A percentile compares a stretch with the other conserved stretches of the same genome.
Evolutionary conservation across 2,329 filamentous ascomycete species (phyloP).

Genomic region (Cercospora citrullina): DNA sequence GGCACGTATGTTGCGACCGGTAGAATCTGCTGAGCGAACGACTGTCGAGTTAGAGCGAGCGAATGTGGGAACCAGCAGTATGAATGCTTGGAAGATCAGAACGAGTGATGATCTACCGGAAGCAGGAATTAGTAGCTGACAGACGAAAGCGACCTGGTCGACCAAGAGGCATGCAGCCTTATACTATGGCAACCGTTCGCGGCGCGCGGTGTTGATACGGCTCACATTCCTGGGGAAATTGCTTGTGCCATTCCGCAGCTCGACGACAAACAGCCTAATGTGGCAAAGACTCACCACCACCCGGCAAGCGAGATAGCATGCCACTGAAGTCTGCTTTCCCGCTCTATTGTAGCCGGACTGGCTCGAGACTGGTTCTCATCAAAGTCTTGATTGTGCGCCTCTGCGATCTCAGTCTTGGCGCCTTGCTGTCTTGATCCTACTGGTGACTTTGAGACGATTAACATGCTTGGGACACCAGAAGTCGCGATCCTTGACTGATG

Average conservation of each 20-base stretch:
- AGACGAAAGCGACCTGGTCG: slow-evolving; percentile 23
- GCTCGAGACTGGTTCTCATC: background rate
- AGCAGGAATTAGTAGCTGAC: slow-evolving; percentile 26
- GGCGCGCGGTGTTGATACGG: slow-evolving; percentile 21
- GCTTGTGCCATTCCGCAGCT: slow-evolving; percentile 18
- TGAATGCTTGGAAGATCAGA: slow-evolving; percentile 20
- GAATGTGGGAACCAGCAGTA: slow-evolving; percentile 19
- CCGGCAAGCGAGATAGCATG: slow-evolving; percentile 18
- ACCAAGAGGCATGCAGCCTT: slow-evolving; percentile 24
- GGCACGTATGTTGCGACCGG: slow-evolving; percentile 1
- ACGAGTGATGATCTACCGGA: slow-evolving; percentile 26
- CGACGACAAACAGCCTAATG: slow-evolving; percentile 17
- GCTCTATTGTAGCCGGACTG: background rate
- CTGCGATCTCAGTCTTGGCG: background rate
- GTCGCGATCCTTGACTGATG: background rate
- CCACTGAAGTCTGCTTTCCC: background rate
- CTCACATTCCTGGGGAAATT: slow-evolving; percentile 25
- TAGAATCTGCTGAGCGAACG: slow-evolving; percentile 15
- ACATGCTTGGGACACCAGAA: background rate
- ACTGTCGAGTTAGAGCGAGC: slow-evolving; percentile 16
- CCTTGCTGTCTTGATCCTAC: background rate
- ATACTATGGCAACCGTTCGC: slow-evolving; percentile 25
- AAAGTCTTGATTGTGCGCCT: background rate
- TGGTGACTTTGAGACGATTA: background rate
- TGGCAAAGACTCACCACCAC: slow-evolving; percentile 6